phyloP scores from a whole-genome alignment of 768 basidiomycete species.

The Fibroporia radiculosa region DNA sequence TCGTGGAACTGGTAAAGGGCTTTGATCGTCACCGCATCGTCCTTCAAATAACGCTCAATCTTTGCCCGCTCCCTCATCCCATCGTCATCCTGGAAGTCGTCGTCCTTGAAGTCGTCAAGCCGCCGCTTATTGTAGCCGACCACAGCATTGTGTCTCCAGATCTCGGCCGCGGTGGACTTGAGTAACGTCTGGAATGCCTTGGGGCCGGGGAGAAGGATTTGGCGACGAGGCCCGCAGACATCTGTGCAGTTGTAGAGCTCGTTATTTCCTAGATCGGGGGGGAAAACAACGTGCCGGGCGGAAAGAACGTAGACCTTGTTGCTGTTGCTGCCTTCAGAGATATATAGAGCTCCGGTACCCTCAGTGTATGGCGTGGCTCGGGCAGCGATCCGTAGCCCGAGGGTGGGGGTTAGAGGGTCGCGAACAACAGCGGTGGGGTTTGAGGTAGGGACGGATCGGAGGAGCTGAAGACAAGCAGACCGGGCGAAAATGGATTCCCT shows the following conservation, averaged over 20 bases:
- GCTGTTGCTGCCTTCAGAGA: constrained; percentile 2
- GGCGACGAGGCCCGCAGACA: constrained; percentile 1
- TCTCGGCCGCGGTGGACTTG: constrained; percentile 4
- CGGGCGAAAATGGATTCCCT: constrained; percentile 4
- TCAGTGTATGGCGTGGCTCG: constrained; percentile 2
- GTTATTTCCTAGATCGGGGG: background rate
- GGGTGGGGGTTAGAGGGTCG: constrained; percentile 28
- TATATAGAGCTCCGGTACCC: constrained; percentile 7
- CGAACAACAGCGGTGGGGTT: constrained; percentile 2
- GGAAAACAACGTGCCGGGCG: constrained; percentile 7
- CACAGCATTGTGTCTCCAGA: constrained; percentile 2
- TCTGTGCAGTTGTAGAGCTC: background rate
- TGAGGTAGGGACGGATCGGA: background rate
- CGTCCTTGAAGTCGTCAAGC: constrained; percentile 2
- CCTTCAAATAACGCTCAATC: constrained; percentile 3
- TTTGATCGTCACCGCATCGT: constrained; percentile 9
- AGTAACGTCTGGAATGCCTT: constrained; percentile 6
- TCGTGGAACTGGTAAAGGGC: constrained; percentile 9
- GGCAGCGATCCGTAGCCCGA: constrained; percentile 30
- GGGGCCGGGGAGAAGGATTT: constrained; percentile 11
- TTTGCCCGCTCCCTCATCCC: constrained; percentile 5
- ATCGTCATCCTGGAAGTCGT: background rate
- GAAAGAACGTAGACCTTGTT: constrained; percentile 5
- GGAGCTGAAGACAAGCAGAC: background rate
- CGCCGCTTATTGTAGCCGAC: background rate